Evolutionary conservation across 1,139 yeast species (phyloP), one percentile per base, ranked within the genome.

Genomic region (Yamadazyma atmosphaerica): DNA sequence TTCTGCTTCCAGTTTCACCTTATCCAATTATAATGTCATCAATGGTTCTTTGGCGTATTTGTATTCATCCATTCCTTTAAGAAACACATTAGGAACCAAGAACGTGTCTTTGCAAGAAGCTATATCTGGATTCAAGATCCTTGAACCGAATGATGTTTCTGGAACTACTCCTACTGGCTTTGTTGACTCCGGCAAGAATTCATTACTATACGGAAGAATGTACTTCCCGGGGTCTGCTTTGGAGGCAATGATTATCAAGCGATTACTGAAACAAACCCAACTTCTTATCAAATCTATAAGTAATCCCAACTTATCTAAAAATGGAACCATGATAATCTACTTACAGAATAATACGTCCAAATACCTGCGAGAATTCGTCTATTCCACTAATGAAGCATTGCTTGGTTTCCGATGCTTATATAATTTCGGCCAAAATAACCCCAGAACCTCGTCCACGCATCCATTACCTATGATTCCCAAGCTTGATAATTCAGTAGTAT

Each of bases 361-460:
- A 39, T 77, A 77, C 49, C 79, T 86, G 54, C 78, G 86, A 40
- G 98, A 94, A 56, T 72, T 82, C 45, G 76, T 90, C 6, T 88
- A 81, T 58, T 86, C 95, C n/a, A 83, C 96, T 6, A 87, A 86
- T 50, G 98, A 92, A 53, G 80, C 90, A 0, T 68, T 94, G n/a
- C 52, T 88, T 19, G 98, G 98, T 0, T 76, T 87, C 46, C 65
- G 98, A 41, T 81, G 85, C 35, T 67, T 90, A 36, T 88, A 87
- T 59, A 87, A 86, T 50, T 68, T 88, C 41, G 79, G 83, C 3
- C 64, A 70, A 8, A 54, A 65, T 26, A 41, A 45, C 12, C 37
- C 35, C 8, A 27, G 24, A 17, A n/a, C 16, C 2, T 5, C 33
- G 15, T 28, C 22, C 9, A 6, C 34, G 25, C 40, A 35, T 7